Percentiles rank a stretch among this genome's conserved stretches.
Conservation (phyloP, 495 filamentous ascomycete species). For the Talaromyces thailandensis region DNA sequence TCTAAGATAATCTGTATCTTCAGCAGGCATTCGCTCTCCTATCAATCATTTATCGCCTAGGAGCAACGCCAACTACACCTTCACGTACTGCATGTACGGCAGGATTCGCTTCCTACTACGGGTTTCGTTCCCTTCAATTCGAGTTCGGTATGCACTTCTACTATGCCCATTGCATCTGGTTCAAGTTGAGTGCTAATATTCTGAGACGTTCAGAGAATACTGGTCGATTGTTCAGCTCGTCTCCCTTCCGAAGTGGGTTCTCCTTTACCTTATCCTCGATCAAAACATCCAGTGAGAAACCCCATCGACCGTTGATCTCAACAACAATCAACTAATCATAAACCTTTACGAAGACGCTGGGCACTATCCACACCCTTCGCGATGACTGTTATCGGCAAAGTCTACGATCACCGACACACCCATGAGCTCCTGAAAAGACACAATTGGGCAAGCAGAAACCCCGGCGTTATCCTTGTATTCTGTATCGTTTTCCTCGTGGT, state of each 20-base stretch:
- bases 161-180: background rate
- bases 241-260: background rate
- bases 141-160: background rate
- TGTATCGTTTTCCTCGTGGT: conserved; percentile 41
- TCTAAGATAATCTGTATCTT: background rate
- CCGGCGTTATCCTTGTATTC: conserved; percentile 45
- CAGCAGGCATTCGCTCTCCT: background rate
- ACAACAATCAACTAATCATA: background rate
- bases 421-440: conserved; percentile 21
- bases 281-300: background rate
- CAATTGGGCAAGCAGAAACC: conserved; percentile 42
- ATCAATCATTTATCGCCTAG: background rate
- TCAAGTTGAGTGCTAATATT: background rate
- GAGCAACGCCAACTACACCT: background rate
- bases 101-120: conserved; percentile 3
- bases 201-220: background rate
- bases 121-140: background rate
- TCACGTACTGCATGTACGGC: conserved; percentile 2
- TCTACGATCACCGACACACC: conserved; percentile 12
- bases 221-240: background rate
- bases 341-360: background rate
- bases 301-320: background rate
- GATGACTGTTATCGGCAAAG: conserved; percentile 31
- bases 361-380: background rate
- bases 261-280: background rate